Evolutionary conservation across 768 basidiomycete genomes (phyloP).

Genomic region (Hemileccinum impolitum): DNA sequence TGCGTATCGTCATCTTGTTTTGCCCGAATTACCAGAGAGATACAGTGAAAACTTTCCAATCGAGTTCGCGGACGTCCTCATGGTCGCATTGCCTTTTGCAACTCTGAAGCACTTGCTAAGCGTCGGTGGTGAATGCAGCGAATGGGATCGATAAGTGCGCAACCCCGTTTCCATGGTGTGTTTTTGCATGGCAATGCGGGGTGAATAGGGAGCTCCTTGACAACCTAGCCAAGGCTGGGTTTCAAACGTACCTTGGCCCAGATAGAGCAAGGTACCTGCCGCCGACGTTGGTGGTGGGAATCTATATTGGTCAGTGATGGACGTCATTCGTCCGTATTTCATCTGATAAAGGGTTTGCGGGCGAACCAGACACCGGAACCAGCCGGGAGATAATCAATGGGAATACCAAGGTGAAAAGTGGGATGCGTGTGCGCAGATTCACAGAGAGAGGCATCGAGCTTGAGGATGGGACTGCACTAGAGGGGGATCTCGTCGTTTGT

Average conservation of each 20-base stretch:
- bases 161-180: not conserved
- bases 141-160: constrained; percentile 24
- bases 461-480: constrained; percentile 22
- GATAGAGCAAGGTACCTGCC: constrained; percentile 36
- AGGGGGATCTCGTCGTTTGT: constrained; percentile 31
- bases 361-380: constrained; percentile 37
- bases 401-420: constrained; percentile 48
- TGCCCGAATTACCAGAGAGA: constrained; percentile 11
- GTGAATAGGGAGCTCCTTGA: constrained; percentile 34
- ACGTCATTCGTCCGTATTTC: not conserved
- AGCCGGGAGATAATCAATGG: constrained; percentile 45
- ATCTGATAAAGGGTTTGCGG: not conserved
- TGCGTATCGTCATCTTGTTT: not conserved
- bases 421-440: constrained; percentile 26
- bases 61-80: constrained; percentile 26
- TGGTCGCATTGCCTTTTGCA: constrained; percentile 20
- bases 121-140: constrained; percentile 1
- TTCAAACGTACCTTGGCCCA: constrained; percentile 36
- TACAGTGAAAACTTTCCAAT: constrained; percentile 26
- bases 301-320: constrained; percentile 34
- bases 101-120: constrained; percentile 15
- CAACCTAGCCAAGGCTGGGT: constrained; percentile 35
- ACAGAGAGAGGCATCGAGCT: constrained; percentile 28
- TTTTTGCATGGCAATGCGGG: too few relatives aligned
- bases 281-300: constrained; percentile 33